Evolutionary conservation across 2,329 filamentous ascomycete species (phyloP), one percentile per base, ranked within the genome.

Genomic region (Raffaelea albimanens): DNA sequence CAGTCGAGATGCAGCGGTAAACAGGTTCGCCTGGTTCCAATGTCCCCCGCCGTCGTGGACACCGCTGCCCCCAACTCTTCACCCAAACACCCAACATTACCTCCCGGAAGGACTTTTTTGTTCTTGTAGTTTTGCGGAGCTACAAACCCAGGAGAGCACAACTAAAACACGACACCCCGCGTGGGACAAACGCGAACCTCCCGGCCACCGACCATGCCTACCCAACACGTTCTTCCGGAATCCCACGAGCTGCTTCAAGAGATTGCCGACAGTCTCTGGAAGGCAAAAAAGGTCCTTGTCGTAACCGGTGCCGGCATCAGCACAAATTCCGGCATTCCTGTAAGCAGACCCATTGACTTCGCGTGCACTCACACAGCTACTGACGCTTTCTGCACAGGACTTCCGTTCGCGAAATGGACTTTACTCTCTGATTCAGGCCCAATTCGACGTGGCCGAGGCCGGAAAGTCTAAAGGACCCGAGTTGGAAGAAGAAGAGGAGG

Each of bases 301-400:
- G 70, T 87, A 29, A 87, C 83, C 0, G 83, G 83, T 44, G 83
- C 83, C 43, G 83, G 83, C 45, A 87, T 87, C 59, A 85, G 81
- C 59, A 87, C 83, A 44, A 87, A 85, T 60, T 85, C 81, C 52
- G 83, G 83, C 47, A 87, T 87, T 59, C 83, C 83, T 44, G 83
- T 86, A 68, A 58, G 74, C 61, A 9, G 13, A 9, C 3, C 22
- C 3, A 3, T 18, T 4, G 8, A 25, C 19, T 5, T 31, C 20
- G 11, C 29, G 25, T 21, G 18, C 14, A 9, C 3, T 25, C 8
- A 34, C 23, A 18, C 25, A 19, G 25, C 25, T 16, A 4, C 18
- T n/a, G 19, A 16, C 19, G 29, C 14, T 20, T 18, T 38, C 14
- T 18, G 8, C 60, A 52, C 53, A 84, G 81, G 82, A 86, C 55